Evolutionary conservation across 345 rosid genomes (phyloP).

Genomic region (Orychophragmus violaceus): DNA sequence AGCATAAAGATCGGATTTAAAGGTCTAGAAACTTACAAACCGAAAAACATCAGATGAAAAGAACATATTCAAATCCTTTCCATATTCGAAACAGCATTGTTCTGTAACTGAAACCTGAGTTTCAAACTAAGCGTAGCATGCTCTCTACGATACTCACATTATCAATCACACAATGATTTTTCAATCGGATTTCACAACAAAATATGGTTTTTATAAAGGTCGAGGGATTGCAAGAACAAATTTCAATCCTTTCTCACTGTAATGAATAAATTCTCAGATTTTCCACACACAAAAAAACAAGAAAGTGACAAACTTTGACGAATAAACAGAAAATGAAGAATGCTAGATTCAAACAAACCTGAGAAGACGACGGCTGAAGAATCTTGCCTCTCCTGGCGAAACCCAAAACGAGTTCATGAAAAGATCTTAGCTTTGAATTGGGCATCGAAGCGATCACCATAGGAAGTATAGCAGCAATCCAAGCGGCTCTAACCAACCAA

Average conservation of each 20-base stretch:
- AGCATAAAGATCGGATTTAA: not conserved
- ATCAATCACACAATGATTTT: too few relatives aligned
- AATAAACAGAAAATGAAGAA: not conserved
- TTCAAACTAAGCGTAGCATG: not conserved
- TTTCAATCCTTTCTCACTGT: too few relatives aligned
- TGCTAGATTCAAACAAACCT: conserved; percentile 26
- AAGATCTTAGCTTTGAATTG: conserved; percentile 24
- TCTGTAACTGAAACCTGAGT: too few relatives aligned
- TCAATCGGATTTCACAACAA: too few relatives aligned
- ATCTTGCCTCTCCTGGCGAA: conserved; percentile 55
- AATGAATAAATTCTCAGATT: too few relatives aligned
- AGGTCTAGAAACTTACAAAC: not conserved
- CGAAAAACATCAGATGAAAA: not conserved
- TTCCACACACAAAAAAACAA: not conserved
- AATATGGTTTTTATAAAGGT: too few relatives aligned
- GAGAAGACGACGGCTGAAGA: conserved; percentile 35
- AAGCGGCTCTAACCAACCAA: conserved; percentile 44
- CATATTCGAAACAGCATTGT: not conserved
- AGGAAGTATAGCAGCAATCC: conserved; percentile 45
- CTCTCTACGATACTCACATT: too few relatives aligned
- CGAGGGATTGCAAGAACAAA: too few relatives aligned
- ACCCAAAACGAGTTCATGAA: conserved; percentile 36
- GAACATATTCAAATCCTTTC: not conserved
- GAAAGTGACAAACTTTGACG: not conserved
- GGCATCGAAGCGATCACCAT: conserved; percentile 44